phyloP scores from a whole-genome alignment of 192 early-diverging fungal species.

The Coemansia sp. region DNA sequence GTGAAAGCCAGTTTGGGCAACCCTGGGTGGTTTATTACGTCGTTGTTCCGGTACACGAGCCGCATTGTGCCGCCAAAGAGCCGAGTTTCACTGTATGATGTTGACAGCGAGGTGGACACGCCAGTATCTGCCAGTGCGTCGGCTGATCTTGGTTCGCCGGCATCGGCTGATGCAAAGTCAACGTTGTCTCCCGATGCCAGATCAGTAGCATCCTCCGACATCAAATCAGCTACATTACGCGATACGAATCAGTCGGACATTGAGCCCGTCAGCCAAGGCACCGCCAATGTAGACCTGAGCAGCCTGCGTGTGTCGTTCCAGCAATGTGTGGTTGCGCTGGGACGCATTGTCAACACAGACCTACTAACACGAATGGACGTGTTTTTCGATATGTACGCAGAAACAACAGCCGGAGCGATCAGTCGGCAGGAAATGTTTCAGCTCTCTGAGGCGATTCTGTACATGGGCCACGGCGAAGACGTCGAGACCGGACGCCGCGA shows the following conservation, averaged over 20 bases:
- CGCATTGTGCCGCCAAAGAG: conserved; percentile 31
- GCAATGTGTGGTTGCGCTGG: conserved; percentile 76
- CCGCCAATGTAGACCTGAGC: background rate
- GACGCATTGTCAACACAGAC: conserved; percentile 72
- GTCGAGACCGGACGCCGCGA: conserved; percentile 20
- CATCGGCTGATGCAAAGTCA: background rate
- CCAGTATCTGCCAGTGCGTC: background rate
- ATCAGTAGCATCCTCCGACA: background rate
- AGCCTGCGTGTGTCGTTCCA: conserved; percentile 65
- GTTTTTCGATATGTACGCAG: conserved; percentile 83
- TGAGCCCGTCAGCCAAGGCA: background rate
- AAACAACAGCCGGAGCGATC: conserved; percentile 63
- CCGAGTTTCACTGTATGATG: conserved; percentile 17
- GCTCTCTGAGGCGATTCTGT: conserved; percentile 82
- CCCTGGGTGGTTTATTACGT: conserved; percentile 52
- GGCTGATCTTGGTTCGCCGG: background rate
- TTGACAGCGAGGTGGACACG: conserved; percentile 11
- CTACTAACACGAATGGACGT: conserved; percentile 73
- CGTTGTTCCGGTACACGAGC: conserved; percentile 45
- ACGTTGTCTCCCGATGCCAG: background rate
- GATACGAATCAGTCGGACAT: too few species aligned
- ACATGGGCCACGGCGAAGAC: conserved; percentile 58
- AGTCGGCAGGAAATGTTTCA: conserved; percentile 77
- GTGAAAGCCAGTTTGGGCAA: conserved; percentile 37
- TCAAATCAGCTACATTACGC: background rate